Evolutionary conservation across 1,284 basidiomycete genomes (phyloP), one percentile per base, ranked within the genome.

Genomic region (Ceratobasidium sp.): DNA sequence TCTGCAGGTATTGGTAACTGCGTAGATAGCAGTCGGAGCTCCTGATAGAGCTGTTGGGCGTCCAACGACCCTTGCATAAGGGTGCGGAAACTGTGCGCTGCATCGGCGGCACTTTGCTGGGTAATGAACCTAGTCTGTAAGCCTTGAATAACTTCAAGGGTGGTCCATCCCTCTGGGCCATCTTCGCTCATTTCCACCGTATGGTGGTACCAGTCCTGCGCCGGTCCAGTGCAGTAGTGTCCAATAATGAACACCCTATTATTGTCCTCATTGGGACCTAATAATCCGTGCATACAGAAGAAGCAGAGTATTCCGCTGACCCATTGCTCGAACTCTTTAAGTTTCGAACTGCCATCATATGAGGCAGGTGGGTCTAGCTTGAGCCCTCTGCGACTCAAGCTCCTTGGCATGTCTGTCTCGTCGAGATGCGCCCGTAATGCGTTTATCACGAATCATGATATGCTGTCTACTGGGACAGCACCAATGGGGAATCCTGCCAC

Each of bases 151-250:
- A 62, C 59, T 22, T 44, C 59, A 5, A 62, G 19, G 59, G 59
- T 62, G 15, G 19, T 62, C 59, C 59, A 62, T 3, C 59, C 59
- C 14, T 45, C n/a, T 11, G 33, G 33, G 7, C 36, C 59, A 9
- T 22, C 22, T 0, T 29, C 7, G 36, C 36, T 62, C 1, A 1
- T 17, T 31, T 62, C 59, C 3, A 62, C n/a, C 3, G 41, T 11
- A 36, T 62, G 59, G 9, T 41, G 59, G 59, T 44, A 62, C 59
- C 59, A 62, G n/a, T 45, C 17, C 31, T 33, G 56, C 27, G 17
- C 56, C 14, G 29, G 19, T 19, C 29, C 56, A 1, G 8, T 33
- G 33, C 33, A 62, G 36, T 17, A 29, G 1, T 24, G 17, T 8
- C 59, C 59, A 3, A 62, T 62, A 15, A 62, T 9, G 19, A 11